Evolutionary conservation across 306 rosid genomes (phyloP).

Genomic region (Castanea crenata): DNA sequence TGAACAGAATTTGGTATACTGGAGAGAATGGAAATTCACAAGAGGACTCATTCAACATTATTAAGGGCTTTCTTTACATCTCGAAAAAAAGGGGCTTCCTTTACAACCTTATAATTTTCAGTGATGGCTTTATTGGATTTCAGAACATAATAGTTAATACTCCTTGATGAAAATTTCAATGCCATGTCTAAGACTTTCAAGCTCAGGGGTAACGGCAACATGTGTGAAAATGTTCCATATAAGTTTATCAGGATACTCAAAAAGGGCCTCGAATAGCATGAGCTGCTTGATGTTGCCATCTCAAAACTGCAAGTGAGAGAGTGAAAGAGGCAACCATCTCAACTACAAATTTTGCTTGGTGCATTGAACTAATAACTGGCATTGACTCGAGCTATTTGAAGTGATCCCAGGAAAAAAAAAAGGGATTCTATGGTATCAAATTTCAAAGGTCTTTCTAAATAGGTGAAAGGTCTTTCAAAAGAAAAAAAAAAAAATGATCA

Average conservation of each 20-base stretch:
- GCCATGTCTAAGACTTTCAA: conserved; percentile 69
- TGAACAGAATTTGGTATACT: conserved; percentile 29
- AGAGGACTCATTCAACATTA: no score
- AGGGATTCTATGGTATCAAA: no score
- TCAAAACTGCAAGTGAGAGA: conserved; percentile 71
- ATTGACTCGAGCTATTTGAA: conserved; percentile 50
- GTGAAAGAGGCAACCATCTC: conserved; percentile 79
- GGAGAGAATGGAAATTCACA: no score
- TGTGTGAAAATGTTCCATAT: conserved; percentile 83
- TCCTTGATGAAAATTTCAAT: conserved; percentile 63
- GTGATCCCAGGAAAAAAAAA: no score
- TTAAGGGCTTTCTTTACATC: no score
- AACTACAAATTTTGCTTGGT: conserved; percentile 72
- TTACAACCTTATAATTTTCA: no score
- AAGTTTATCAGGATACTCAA: conserved; percentile 51
- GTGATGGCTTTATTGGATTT: no score
- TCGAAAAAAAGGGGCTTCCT: no score
- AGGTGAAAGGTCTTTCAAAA: no score
- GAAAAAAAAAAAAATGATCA: no score
- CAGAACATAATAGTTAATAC: conserved; percentile 34
- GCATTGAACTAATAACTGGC: conserved; percentile 67
- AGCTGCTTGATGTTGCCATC: conserved; percentile 54
- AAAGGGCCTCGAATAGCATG: conserved; percentile 72
- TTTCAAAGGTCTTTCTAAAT: no score
- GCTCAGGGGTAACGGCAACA: conserved; percentile 65